Percentiles rank a stretch among this genome's conserved stretches.
These are phyloP conservation scores for Paramarasmius palmivorus DNA, from an alignment of 1,284 basidiomycete genomes.

Conservation along the genomic window DNA sequence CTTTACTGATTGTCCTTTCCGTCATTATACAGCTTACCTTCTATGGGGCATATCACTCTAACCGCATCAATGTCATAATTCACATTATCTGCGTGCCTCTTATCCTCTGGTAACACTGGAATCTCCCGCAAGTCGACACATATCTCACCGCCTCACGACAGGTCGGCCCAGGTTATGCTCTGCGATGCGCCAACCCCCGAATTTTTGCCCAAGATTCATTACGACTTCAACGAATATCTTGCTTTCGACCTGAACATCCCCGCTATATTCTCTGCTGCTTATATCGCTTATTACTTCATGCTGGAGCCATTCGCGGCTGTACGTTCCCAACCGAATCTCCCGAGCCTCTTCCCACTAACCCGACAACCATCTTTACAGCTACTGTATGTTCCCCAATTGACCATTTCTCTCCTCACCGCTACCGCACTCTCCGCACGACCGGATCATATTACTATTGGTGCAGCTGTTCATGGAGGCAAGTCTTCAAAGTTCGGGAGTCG, in stretches of 20 bases:
- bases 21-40: slow-evolving; percentile 8
- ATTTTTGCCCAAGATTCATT: slow-evolving; percentile 53
- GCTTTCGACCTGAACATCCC: slow-evolving; percentile 70
- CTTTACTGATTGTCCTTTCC: not conserved
- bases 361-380: slow-evolving; percentile 39
- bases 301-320: slow-evolving; percentile 83
- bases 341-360: not conserved
- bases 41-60: slow-evolving; percentile 78
- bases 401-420: slow-evolving; percentile 50
- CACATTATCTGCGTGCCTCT: slow-evolving; percentile 81
- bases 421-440: slow-evolving; percentile 45
- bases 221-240: slow-evolving; percentile 63
- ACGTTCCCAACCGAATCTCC: slow-evolving; percentile 33
- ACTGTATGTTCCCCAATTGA: slow-evolving; percentile 62
- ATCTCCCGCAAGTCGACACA: not conserved
- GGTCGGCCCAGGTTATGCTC: slow-evolving; percentile 65
- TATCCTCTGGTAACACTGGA: slow-evolving; percentile 5
- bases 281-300: slow-evolving; percentile 71
- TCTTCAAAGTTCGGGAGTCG: slow-evolving; percentile 17
- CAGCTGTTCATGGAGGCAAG: slow-evolving; percentile 1
- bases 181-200: slow-evolving; percentile 53
- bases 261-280: slow-evolving; percentile 54
- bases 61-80: slow-evolving; percentile 77
- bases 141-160: slow-evolving; percentile 27
- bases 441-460: slow-evolving; percentile 10